These are phyloP conservation scores for Citrus mangshanensis DNA, from an alignment of 345 rosid species.

Conservation along the genomic window DNA sequence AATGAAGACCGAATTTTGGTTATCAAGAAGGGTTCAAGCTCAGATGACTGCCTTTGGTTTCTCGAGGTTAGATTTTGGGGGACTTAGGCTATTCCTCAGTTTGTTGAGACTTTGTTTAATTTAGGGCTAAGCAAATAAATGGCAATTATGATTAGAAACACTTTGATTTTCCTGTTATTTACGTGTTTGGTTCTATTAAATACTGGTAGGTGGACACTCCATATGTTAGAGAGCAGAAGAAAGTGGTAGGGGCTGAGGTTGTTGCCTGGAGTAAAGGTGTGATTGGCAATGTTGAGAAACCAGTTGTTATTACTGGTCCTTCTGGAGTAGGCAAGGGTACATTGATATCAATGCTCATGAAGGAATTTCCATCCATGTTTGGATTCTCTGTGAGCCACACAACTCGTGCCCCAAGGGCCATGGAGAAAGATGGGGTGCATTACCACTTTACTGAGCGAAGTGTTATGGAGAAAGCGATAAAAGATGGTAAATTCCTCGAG, in stretches of 20 bases:
- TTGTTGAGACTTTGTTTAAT: background rate
- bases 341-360: constrained; percentile 64
- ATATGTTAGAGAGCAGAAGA: constrained; percentile 61
- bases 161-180: no score
- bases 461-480: constrained; percentile 79
- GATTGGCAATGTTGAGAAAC: constrained; percentile 59
- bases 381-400: constrained; percentile 95
- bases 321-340: constrained; percentile 96
- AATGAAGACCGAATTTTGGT: constrained; percentile 66
- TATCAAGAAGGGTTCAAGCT: constrained; percentile 59
- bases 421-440: constrained; percentile 62
- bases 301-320: constrained; percentile 86
- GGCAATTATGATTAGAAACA: background rate
- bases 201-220: constrained; percentile 58
- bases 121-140: background rate
- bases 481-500: constrained; percentile 88
- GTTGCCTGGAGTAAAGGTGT: constrained; percentile 93
- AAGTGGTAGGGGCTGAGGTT: constrained; percentile 43
- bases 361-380: constrained; percentile 76
- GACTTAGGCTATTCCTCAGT: background rate
- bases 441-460: constrained; percentile 76
- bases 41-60: constrained; percentile 84
- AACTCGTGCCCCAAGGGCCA: constrained; percentile 68
- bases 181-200: background rate
- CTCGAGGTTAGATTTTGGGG: constrained; percentile 72